Conservation (phyloP, 352 stramenopile species). For the Globisporangium sylvaticum region DNA sequence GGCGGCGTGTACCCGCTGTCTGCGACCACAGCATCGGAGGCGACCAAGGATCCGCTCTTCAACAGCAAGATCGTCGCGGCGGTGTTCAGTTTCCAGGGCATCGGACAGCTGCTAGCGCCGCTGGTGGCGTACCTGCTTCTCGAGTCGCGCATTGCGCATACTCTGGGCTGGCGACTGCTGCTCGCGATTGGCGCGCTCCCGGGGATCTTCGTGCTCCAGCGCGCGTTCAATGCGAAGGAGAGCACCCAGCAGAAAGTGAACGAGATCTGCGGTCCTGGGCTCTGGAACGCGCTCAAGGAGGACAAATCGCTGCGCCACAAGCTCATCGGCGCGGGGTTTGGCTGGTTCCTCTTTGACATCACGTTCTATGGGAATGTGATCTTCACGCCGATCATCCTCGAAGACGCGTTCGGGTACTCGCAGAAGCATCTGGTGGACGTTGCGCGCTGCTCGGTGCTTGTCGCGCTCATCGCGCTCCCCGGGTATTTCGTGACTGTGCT, state of each 20-base stretch:
- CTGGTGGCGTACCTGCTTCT: conserved; percentile 10
- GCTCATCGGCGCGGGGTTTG: conserved; percentile 73
- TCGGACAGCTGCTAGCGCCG: conserved; percentile 12
- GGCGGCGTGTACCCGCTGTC: conserved; percentile 82
- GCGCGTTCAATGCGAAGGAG: conserved; percentile 48
- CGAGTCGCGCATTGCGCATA: conserved; percentile 8
- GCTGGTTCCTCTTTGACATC: conserved; percentile 93
- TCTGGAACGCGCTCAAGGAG: conserved; percentile 19
- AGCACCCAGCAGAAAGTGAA: conserved; percentile 49
- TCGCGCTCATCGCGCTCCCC: conserved; percentile 64
- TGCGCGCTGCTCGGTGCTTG: conserved; percentile 59
- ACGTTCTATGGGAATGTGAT: conserved; percentile 89
- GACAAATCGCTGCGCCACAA: conserved; percentile 39
- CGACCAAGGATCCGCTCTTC: conserved; percentile 22
- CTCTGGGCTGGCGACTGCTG: conserved; percentile 9
- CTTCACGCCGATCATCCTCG: conserved; percentile 81
- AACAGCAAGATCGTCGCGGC: conserved; percentile 57
- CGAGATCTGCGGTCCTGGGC: conserved; percentile 16
- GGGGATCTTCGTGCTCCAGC: conserved; percentile 10
- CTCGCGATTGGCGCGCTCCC: conserved; percentile 7
- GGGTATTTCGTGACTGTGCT: conserved; percentile 68
- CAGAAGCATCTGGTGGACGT: conserved; percentile 55
- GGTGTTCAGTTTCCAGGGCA: conserved; percentile 18
- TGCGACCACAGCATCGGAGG: conserved; percentile 45
- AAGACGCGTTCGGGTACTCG: conserved; percentile 62